Conservation (phyloP, 2,329 filamentous ascomycete species). For the Aspergillus sclerotialis region DNA sequence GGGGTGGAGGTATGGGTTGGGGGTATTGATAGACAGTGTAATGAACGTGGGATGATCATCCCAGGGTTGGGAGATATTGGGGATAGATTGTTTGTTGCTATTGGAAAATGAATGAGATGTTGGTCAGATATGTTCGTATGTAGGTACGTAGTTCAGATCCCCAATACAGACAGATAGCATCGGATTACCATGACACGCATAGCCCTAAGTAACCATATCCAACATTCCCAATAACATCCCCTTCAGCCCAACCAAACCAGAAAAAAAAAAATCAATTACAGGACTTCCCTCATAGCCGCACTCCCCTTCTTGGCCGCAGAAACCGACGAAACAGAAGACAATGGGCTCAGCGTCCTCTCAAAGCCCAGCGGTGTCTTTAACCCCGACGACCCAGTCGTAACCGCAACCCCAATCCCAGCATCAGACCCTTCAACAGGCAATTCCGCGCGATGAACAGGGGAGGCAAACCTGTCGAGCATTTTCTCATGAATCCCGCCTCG, state of each 20-base stretch:
- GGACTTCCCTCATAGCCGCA: not conserved
- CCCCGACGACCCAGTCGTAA: not conserved
- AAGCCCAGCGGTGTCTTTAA: not conserved
- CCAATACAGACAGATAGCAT: too few relatives aligned
- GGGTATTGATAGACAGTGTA: conserved; percentile 65
- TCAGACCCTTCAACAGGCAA: conserved; percentile 7
- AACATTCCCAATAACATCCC: conserved; percentile 6
- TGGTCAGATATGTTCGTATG: not conserved
- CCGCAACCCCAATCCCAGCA: not conserved
- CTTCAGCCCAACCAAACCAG: not conserved
- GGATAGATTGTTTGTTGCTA: conserved; percentile 79
- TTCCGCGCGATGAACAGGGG: conserved; percentile 8
- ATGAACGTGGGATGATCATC: conserved; percentile 79
- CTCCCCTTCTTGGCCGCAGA: not conserved
- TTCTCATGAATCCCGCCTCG: conserved; percentile 20
- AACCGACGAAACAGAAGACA: not conserved
- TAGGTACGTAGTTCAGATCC: too few relatives aligned
- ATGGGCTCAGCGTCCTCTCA: not conserved
- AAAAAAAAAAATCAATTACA: not conserved
- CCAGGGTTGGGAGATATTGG: conserved; percentile 87
- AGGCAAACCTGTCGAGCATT: conserved; percentile 13
- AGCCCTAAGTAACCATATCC: too few relatives aligned
- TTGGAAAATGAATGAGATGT: conserved; percentile 59
- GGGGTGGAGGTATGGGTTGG: conserved; percentile 65
- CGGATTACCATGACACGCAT: too few relatives aligned